Base-by-base conservation (phyloP, 352 stramenopile genomes). In the Phytophthora citricola region DNA sequence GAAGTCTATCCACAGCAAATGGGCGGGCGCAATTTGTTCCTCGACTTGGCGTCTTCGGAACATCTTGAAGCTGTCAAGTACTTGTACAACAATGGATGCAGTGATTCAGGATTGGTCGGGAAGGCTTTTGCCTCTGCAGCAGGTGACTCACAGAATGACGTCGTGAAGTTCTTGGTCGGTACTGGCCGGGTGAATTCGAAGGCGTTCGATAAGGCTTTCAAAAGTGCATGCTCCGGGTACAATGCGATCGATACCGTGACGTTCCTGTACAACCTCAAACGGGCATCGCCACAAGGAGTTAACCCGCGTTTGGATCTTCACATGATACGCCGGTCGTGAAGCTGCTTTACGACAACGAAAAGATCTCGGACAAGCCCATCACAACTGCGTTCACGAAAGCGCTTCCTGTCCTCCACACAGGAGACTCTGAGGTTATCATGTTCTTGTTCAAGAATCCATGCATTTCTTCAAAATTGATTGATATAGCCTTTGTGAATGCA, bases 81-180 rank as follows among this genome's bases (percentile, higher is more conserved):
- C 29, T n/a, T 57, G 9, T 46, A 57, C 43, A 53, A 39, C 8
- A 46, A 39, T 17, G 22, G 32, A 8, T 15, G 26, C 10, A 5
- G 31, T 38, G 31, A 53, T 27, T 5, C 14, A 2, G 17, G 4
- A 31, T 14, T 31, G 17, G 49, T 61, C 15, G 41, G 14, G 1
- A 53, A 44, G 22, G 54, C 54, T 10, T 52, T 52, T 15, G 14
- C 31, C 15, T 14, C 26, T 39, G 49, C 32, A 8, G 49, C 32
- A 14, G 3, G 22, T 11, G 4, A 26, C 12, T 5, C 12, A 20
- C 0, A 20, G 9, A 8, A 12, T n/a, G 34, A 36, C 2, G 50
- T 57, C 14, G 50, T 57, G 5, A 47, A 47, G 3, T 38, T 57
- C 22, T 48, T 39, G 22, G 12, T 26, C 7, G 32, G 2, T 34